Conservation (phyloP, 345 rosid species). For the Lagerstroemia speciosa region DNA sequence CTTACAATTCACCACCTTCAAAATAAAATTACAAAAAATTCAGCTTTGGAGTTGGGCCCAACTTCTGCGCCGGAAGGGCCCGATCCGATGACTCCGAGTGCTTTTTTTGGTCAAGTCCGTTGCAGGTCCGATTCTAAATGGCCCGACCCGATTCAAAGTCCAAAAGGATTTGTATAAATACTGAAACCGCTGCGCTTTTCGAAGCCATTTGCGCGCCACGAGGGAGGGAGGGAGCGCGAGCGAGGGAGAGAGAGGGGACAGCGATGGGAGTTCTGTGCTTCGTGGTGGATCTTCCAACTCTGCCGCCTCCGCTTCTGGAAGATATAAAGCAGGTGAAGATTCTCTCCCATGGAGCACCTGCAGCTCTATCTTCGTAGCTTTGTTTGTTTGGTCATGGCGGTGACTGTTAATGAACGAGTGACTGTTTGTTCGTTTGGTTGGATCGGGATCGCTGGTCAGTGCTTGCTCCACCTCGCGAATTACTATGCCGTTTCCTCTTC, state of each 20-base stretch:
- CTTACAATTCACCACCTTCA: too few relatives aligned
- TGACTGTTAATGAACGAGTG: conserved; percentile 7
- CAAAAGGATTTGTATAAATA: too few relatives aligned
- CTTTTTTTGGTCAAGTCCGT: too few relatives aligned
- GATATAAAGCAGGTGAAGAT: conserved; percentile 57
- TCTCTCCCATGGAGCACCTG: not conserved
- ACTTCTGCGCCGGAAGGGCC: too few relatives aligned
- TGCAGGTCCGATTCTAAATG: too few relatives aligned
- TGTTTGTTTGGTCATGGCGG: not conserved
- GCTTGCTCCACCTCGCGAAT: conserved; percentile 64
- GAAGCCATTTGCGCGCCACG: too few relatives aligned
- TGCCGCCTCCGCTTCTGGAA: conserved; percentile 47
- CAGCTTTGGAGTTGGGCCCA: too few relatives aligned
- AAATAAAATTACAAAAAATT: too few relatives aligned
- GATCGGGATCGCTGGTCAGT: conserved; percentile 22
- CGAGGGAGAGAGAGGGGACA: not conserved
- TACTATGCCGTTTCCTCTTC: conserved; percentile 44
- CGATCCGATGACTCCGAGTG: too few relatives aligned
- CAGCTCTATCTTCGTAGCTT: not conserved
- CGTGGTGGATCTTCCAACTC: conserved; percentile 58
- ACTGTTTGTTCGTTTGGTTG: conserved; percentile 6
- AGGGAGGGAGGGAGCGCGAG: too few relatives aligned
- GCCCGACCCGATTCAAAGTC: too few relatives aligned
- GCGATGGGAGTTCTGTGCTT: conserved; percentile 59
- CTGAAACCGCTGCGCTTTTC: too few relatives aligned